Evolutionary conservation across 1,284 basidiomycete genomes (phyloP).

Genomic region (Afroboletus lepidellus): DNA sequence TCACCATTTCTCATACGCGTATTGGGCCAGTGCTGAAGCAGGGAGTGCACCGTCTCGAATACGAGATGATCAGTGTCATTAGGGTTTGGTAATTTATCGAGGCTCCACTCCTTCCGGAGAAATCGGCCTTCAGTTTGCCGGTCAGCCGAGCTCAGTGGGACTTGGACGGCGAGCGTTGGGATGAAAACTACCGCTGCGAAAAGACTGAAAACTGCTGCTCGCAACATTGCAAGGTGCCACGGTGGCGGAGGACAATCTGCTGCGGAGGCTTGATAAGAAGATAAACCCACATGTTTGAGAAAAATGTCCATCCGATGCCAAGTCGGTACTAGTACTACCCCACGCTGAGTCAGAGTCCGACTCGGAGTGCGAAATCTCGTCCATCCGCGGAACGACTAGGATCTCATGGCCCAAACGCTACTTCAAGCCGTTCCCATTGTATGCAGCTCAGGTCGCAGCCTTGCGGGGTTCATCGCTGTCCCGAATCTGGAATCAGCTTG

Average conservation of each 20-base stretch:
- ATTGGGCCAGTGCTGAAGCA: conserved; percentile 51
- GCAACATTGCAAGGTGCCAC: conserved; percentile 7
- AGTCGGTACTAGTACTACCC: too few relatives aligned
- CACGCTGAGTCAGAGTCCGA: too few relatives aligned
- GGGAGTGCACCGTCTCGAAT: conserved; percentile 30
- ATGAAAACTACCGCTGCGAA: neutral
- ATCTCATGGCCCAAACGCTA: too few relatives aligned
- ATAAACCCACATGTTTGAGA: too few relatives aligned
- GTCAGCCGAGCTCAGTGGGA: conserved; percentile 4
- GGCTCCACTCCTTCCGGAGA: conserved; percentile 10
- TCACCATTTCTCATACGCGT: conserved; percentile 47
- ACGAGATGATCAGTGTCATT: conserved; percentile 28
- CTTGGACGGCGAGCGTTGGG: conserved; percentile 9
- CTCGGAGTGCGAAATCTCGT: too few relatives aligned
- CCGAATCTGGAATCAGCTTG: too few relatives aligned
- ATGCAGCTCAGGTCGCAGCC: too few relatives aligned
- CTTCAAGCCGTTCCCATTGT: too few relatives aligned
- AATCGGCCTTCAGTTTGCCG: neutral
- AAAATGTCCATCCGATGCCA: too few relatives aligned
- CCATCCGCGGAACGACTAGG: too few relatives aligned
- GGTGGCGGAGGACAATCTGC: neutral
- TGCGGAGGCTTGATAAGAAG: neutral
- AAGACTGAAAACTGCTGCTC: conserved; percentile 1
- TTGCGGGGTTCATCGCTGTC: too few relatives aligned
- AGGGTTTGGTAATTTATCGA: conserved; percentile 15